Evolutionary conservation across 176 grass and related monocot species (phyloP), one percentile per base, ranked within the genome.

Genomic region (Oryza brachyantha): DNA sequence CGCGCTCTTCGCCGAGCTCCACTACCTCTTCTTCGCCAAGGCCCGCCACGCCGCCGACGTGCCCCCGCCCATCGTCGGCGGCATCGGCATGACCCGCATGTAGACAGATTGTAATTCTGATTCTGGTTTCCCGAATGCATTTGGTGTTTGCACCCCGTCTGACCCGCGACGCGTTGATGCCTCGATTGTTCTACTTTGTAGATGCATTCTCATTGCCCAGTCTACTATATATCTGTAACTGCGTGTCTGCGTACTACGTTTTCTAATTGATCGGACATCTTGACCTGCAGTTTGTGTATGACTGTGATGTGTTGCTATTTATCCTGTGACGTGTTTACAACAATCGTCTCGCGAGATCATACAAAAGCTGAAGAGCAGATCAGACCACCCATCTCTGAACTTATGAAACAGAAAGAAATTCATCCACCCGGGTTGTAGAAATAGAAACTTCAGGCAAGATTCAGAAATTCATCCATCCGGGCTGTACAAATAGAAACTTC

Each of bases 1-100:
- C 52, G 76, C 81, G 8, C 81, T 92, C 76, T 74, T 97, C 37
- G 8, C 64, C 42, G 79, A 90, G 85, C 81, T 94, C 8, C 82
- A 91, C 86, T 90, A 92, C 86, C 5, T 90, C 79, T 89, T 83
- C 85, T 97, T 80, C 69, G 70, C 89, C 59, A 94, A 75, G 72
- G 72, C 94, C 22, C 82, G 79, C 37, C 8, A 75, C 40, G 64
- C 54, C 31, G 83, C 79, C 37, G 36, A 34, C 4, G 52, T 74
- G 42, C 76, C 85, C 1, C 81, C 86, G 22, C 86, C 81, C 50
- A 79, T 91, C 73, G 70, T 64, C 74, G 67, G 70, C 25, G 91
- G 80, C 75, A 91, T 93, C 52, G 86, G 91, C 79, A 97, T 92
- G 87, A 84, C 86, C 37, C 73, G 87, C 81, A 83, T 88, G 38